phyloP scores from a whole-genome alignment of 768 basidiomycete genomes.

The Mycena galericulata region DNA sequence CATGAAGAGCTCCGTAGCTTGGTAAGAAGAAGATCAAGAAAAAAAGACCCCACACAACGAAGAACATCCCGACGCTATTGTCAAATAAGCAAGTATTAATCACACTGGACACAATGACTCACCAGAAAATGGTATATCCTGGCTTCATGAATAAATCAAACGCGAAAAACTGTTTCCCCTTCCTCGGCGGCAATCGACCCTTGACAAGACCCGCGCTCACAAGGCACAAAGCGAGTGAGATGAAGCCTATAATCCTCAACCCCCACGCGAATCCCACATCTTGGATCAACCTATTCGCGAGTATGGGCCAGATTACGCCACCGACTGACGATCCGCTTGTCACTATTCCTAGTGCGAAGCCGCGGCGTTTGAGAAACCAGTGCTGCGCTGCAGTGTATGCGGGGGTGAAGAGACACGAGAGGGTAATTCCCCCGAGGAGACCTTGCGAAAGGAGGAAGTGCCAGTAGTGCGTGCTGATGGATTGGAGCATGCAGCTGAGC shows the following conservation, averaged over 20 bases:
- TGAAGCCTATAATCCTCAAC: slow-evolving; percentile 31
- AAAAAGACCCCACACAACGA: slow-evolving; percentile 27
- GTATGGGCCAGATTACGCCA: slow-evolving; percentile 36
- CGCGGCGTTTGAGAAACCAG: slow-evolving; percentile 36
- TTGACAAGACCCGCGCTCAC: slow-evolving; percentile 29
- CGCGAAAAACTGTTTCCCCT: slow-evolving; percentile 30
- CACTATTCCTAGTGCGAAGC: slow-evolving; percentile 35
- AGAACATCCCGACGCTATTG: slow-evolving; percentile 13
- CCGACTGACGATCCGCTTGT: slow-evolving; percentile 37
- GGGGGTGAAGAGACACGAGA: slow-evolving; percentile 35
- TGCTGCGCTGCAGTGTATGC: slow-evolving; percentile 29
- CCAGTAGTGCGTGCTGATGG: slow-evolving; percentile 54
- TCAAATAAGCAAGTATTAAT: background rate
- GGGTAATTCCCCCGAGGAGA: slow-evolving; percentile 58
- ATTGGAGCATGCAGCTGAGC: slow-evolving; percentile 23
- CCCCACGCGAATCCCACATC: slow-evolving; percentile 37
- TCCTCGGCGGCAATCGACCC: slow-evolving; percentile 30
- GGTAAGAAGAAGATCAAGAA: slow-evolving; percentile 35
- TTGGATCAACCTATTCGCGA: slow-evolving; percentile 30
- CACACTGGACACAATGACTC: background rate
- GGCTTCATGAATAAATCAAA: slow-evolving; percentile 28
- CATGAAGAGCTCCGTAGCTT: slow-evolving; percentile 34
- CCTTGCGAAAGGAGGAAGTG: slow-evolving; percentile 70
- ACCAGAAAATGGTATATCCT: slow-evolving; percentile 35
- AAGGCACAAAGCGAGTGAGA: slow-evolving; percentile 26